These are phyloP conservation scores for Eruca vesicaria DNA, from an alignment of 441 rosid species.

Conservation along the genomic window DNA sequence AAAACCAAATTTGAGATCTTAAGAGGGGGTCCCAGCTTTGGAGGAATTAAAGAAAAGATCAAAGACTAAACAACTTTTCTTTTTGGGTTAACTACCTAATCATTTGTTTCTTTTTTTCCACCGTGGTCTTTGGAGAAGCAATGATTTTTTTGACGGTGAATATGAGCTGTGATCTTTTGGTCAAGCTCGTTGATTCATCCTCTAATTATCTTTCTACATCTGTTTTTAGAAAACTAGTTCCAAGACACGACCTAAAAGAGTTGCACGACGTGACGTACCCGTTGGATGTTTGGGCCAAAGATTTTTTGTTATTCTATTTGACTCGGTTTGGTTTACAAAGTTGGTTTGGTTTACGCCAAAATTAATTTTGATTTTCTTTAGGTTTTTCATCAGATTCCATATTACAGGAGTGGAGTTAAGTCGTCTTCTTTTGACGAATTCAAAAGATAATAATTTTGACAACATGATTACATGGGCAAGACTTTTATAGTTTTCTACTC, in stretches of 20 bases:
- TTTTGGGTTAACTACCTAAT: slow-evolving; percentile 1
- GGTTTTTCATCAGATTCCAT: neutral
- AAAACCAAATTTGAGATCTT: slow-evolving; percentile 15
- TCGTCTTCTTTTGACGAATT: neutral
- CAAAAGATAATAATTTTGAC: neutral
- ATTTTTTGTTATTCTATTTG: too few relatives aligned
- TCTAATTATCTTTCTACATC: neutral
- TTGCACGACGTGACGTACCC: neutral
- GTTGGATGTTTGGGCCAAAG: neutral
- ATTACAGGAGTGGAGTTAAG: neutral
- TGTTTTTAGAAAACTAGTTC: slow-evolving; percentile 11
- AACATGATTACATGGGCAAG: neutral
- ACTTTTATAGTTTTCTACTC: neutral
- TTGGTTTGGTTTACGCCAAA: neutral
- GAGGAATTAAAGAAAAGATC: slow-evolving; percentile 12
- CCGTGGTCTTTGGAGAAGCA: slow-evolving; percentile 8
- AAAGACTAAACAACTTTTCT: slow-evolving; percentile 17
- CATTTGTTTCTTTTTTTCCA: neutral
- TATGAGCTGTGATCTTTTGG: slow-evolving; percentile 15
- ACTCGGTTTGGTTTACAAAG: neutral
- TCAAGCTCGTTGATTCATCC: neutral
- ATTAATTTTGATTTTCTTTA: neutral
- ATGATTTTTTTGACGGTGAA: slow-evolving; percentile 10
- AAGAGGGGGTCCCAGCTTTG: slow-evolving; percentile 21
- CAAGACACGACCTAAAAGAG: neutral